Base-by-base conservation (phyloP, 2,329 filamentous ascomycete species). In the Corniculantispora saksenae region DNA sequence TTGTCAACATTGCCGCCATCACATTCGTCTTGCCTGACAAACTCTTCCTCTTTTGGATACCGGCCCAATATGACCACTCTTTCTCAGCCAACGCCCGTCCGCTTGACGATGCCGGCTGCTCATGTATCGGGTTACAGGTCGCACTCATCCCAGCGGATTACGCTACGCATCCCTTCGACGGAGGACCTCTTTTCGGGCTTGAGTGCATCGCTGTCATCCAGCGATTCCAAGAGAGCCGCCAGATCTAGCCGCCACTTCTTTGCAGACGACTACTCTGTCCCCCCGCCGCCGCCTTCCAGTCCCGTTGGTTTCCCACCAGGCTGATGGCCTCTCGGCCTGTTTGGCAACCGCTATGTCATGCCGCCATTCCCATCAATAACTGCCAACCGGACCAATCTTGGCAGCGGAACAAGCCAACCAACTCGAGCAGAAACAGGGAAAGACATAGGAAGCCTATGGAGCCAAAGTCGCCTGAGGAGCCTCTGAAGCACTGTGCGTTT, bases 251-350 rank as follows among this genome's bases (percentile, higher is more conserved):
- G 81, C 69, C 77, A 79, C 68, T 85, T 86, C 70, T 80, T 80
- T 68, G 83, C 87, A 70, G 78, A 84, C 66, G 86, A 89, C 75
- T 89, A 88, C 77, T 81, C 82, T 38, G 86, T 89, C 23, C 87
- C 87, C n/a, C 86, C 87, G 17, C 85, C 87, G 48, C 87, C 87
- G 15, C 87, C 87, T 23, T 86, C 87, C 15, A 88, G 84, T 69
- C 87, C 87, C 9, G 84, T 89, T 72, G 85, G 84, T 76, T 89
- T 88, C 72, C 82, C n/a, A n/a, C n/a, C n/a, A n/a, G n/a, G n/a
- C n/a, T n/a, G n/a, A n/a, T n/a, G n/a, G n/a, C n/a, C n/a, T n/a
- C n/a, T n/a, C n/a, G n/a, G n/a, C n/a, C n/a, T n/a, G n/a, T n/a
- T n/a, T n/a, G n/a, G n/a, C n/a, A n/a, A n/a, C n/a, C n/a, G n/a